A percentile compares a stretch with the other conserved stretches of the same genome.
Conservation (phyloP, 305 asterid species). For the Petunia hybrid region DNA sequence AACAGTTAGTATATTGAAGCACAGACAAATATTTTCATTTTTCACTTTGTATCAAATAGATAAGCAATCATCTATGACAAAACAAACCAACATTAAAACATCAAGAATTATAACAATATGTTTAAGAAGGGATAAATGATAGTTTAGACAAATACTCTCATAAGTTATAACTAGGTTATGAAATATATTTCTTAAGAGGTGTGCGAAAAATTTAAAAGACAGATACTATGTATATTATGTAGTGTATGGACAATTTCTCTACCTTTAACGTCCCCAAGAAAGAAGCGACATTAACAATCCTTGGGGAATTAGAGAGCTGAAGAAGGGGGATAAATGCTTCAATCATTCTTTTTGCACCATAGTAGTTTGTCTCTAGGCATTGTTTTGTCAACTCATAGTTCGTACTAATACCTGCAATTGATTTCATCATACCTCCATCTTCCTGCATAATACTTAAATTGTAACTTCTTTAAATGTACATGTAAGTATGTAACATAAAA, state of each 20-base stretch:
- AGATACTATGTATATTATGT: neutral
- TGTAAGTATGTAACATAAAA: neutral
- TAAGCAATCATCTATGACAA: too few relatives aligned
- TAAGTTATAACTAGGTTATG: neutral
- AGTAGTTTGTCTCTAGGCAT: slow-evolving; percentile 57
- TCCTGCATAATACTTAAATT: slow-evolving; percentile 38
- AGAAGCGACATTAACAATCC: slow-evolving; percentile 67
- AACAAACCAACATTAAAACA: too few relatives aligned
- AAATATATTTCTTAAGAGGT: too few relatives aligned
- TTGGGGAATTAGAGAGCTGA: slow-evolving; percentile 58
- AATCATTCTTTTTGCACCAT: slow-evolving; percentile 49
- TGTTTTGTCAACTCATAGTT: slow-evolving; percentile 55
- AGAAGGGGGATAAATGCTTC: slow-evolving; percentile 60
- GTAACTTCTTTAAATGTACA: neutral
- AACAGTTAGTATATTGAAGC: too few relatives aligned
- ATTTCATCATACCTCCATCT: neutral
- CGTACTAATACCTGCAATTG: slow-evolving; percentile 24
- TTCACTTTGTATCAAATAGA: neutral
- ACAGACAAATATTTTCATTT: too few relatives aligned
- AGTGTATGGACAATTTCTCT: neutral
- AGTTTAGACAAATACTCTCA: neutral
- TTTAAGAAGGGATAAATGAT: too few relatives aligned
- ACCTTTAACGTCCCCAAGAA: slow-evolving; percentile 56
- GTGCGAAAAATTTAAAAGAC: neutral
- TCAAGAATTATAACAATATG: too few relatives aligned